These are phyloP conservation scores for Exserohilum rostratum DNA, from an alignment of 2,329 filamentous ascomycete genomes.

Conservation along the genomic window DNA sequence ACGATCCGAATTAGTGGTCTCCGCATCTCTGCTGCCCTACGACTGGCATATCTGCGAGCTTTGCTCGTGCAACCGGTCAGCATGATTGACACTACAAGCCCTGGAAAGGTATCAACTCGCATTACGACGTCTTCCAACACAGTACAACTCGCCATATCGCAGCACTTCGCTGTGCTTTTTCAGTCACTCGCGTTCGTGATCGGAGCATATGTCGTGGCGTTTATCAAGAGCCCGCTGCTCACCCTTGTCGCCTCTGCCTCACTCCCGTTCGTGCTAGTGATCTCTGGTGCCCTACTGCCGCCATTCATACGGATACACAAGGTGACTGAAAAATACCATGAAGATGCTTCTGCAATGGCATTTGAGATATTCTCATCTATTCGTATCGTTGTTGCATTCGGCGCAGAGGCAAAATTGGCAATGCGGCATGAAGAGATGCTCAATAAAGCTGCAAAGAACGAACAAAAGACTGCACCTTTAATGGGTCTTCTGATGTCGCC, in stretches of 20 bases:
- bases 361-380: conserved; percentile 49
- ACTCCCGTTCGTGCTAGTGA: conserved; percentile 48
- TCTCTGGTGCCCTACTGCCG: conserved; percentile 38
- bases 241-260: conserved; percentile 57
- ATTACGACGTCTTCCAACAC: conserved; percentile 61
- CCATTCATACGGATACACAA: conserved; percentile 45
- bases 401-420: conserved; percentile 45
- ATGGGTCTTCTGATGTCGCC: conserved; percentile 45
- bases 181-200: conserved; percentile 45
- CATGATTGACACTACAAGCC: conserved; percentile 56
- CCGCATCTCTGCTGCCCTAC: conserved; percentile 57
- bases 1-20: conserved; percentile 58
- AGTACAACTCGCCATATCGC: conserved; percentile 61
- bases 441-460: conserved; percentile 35
- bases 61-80: conserved; percentile 59
- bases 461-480: conserved; percentile 37
- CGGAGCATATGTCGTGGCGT: conserved; percentile 54
- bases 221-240: conserved; percentile 60
- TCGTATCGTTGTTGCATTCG: conserved; percentile 46
- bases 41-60: conserved; percentile 58
- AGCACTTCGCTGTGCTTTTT: conserved; percentile 57
- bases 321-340: conserved; percentile 36
- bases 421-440: conserved; percentile 36
- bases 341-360: conserved; percentile 45
- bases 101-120: conserved; percentile 58